Percentiles rank a stretch among this genome's conserved stretches.
phyloP scores from a whole-genome alignment of 176 grass and related monocot species.

The Eremochloa ophiuroides region DNA sequence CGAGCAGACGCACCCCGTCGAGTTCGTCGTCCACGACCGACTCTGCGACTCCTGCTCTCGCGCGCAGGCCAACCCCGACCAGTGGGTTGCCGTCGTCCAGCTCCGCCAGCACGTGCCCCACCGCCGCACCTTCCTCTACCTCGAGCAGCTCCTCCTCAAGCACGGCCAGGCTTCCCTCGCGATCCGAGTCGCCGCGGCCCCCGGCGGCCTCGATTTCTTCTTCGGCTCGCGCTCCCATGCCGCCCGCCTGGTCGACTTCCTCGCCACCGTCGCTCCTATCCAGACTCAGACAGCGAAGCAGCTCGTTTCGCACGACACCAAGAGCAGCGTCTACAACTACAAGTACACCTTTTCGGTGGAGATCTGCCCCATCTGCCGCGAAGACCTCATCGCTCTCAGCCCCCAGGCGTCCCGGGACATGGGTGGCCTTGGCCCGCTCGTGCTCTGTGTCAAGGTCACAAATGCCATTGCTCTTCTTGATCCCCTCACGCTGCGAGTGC shows the following conservation, averaged over 20 bases:
- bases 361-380: constrained; percentile 90
- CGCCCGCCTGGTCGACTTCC: constrained; percentile 71
- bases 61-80: constrained; percentile 74
- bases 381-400: constrained; percentile 77
- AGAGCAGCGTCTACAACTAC: constrained; percentile 80
- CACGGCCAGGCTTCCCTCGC: constrained; percentile 66
- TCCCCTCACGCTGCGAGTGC: constrained; percentile 62
- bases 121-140: constrained; percentile 84
- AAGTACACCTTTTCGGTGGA: constrained; percentile 91
- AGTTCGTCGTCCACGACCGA: constrained; percentile 79
- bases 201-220: constrained; percentile 78
- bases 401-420: constrained; percentile 62
- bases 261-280: constrained; percentile 62
- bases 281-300: constrained; percentile 66
- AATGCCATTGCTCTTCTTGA: constrained; percentile 72
- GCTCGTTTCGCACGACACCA: constrained; percentile 80
- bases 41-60: constrained; percentile 64
- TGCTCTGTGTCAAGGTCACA: constrained; percentile 76
- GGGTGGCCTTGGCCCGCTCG: constrained; percentile 75
- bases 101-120: constrained; percentile 78
- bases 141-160: constrained; percentile 84
- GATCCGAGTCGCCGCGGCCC: constrained; percentile 46
- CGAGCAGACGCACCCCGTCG: constrained; percentile 68
- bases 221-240: constrained; percentile 72
- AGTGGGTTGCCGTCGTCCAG: constrained; percentile 73